Evolutionary conservation across 2,329 filamentous ascomycete genomes (phyloP), one percentile per base, ranked within the genome.

Genomic region (Zasmidium angulare): DNA sequence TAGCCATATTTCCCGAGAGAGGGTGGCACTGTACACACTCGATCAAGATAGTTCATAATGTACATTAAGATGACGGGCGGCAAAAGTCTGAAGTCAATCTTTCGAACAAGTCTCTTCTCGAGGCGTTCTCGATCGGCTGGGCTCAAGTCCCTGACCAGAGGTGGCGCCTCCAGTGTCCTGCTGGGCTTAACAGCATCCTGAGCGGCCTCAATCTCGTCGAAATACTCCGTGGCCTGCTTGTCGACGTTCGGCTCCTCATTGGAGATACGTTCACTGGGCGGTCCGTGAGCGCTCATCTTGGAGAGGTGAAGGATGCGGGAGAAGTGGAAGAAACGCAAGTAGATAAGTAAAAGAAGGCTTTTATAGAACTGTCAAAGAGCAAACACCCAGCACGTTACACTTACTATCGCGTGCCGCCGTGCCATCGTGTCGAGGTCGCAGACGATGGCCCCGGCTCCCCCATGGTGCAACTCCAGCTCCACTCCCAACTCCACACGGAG

Each of bases 41-140:
- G 43, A 43, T 86, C 84, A 12, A 89, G 74, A 72, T 90, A 91
- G 75, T 91, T 91, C 77, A 89, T 80, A 71, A 91, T 89, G 69
- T 91, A 91, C 77, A 91, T 89, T 64, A 91, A 72, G 50, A 91
- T 84, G 58, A 91, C 78, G 75, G 86, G 86, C 0, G 88, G 87
- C 58, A 90, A 77, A 72, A 91, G 60, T 53, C 88, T 82, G 20
- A 81, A 67, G 70, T 92, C 89, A 56, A 92, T 86, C 76, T 91
- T 92, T 66, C 86, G 83, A 71, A 86, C 83, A 68, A 92, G 76
- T 20, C 75, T 79, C 53, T 74, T 77, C 69, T 90, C 87, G 36
- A 62, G 53, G 40, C 31, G 26, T 40, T 47, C 58, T 56, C 66
- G 43, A 31, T 63, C 63, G 11, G 57, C 64, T 2, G 54, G 57